Conservation (phyloP, 768 basidiomycete genomes). For the Mycena maculata region DNA sequence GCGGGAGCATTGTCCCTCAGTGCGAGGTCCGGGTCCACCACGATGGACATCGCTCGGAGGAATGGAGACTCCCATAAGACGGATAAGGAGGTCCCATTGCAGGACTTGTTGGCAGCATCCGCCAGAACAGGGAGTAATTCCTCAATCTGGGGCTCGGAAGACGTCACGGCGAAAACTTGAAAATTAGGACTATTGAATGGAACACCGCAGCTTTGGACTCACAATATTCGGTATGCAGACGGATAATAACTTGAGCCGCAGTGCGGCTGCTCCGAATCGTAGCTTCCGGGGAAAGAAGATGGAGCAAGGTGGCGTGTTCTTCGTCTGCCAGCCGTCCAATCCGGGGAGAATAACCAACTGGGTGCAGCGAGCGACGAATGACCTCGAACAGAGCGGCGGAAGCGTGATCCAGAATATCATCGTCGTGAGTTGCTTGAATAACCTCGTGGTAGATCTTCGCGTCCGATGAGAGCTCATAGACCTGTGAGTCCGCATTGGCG, state of each 20-base stretch:
- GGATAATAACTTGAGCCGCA: not conserved
- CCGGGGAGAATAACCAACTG: not conserved
- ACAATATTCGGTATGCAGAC: not conserved
- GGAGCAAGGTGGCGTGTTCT: not conserved
- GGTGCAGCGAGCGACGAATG: not conserved
- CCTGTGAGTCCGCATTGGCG: too few relatives aligned
- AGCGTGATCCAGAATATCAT: conserved; percentile 20
- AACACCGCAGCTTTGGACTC: not conserved
- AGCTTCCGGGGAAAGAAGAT: not conserved
- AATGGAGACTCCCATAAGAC: conserved; percentile 1
- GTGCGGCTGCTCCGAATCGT: not conserved
- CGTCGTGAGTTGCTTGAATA: conserved; percentile 22
- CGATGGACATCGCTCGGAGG: conserved; percentile 3
- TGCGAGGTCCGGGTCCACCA: conserved; percentile 2
- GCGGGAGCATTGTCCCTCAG: not conserved
- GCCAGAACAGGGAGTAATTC: not conserved
- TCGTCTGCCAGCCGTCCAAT: not conserved
- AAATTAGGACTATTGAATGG: not conserved
- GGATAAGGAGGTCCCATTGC: not conserved
- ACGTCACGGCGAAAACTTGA: not conserved
- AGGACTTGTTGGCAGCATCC: not conserved
- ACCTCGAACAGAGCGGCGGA: conserved; percentile 18
- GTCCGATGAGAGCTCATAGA: not conserved
- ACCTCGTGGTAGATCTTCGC: conserved; percentile 15
- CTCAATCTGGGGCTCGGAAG: not conserved